Evolutionary conservation across 306 rosid species (phyloP).

Genomic region (Quercus engelmannii): DNA sequence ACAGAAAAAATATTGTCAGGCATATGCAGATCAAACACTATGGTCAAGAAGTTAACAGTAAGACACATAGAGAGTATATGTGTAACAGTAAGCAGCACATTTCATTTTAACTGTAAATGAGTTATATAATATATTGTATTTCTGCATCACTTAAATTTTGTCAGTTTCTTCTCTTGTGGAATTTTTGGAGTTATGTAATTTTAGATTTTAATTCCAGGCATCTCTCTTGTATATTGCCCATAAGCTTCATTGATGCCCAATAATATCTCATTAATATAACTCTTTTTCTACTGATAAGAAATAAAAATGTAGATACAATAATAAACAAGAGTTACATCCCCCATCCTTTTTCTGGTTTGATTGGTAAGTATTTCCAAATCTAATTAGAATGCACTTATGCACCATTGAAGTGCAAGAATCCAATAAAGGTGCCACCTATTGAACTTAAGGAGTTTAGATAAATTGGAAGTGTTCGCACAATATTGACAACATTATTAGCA

Average conservation of each 20-base stretch:
- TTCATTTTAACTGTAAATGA: neutral
- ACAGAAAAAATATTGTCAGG: neutral
- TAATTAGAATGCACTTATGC: neutral
- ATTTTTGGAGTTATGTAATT: neutral
- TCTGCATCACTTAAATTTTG: neutral
- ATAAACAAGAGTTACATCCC: neutral
- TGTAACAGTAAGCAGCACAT: constrained; percentile 4
- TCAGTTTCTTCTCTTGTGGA: neutral
- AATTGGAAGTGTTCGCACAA: neutral
- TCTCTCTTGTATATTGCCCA: neutral
- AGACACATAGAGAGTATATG: neutral
- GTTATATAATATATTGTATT: neutral
- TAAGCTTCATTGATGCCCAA: neutral
- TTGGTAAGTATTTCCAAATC: neutral
- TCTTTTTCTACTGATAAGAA: neutral
- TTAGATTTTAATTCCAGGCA: neutral
- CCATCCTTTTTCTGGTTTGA: neutral
- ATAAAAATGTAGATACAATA: too few relatives aligned
- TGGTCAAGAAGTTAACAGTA: constrained; percentile 1
- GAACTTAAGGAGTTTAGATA: neutral
- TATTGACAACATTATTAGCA: neutral
- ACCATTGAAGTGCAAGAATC: neutral
- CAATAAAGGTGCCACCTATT: neutral
- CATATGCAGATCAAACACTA: constrained; percentile 13
- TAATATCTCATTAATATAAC: neutral